Evolutionary conservation across 2,329 filamentous ascomycete genomes (phyloP).

Genomic region (Penicillium aurantiogriseum): DNA sequence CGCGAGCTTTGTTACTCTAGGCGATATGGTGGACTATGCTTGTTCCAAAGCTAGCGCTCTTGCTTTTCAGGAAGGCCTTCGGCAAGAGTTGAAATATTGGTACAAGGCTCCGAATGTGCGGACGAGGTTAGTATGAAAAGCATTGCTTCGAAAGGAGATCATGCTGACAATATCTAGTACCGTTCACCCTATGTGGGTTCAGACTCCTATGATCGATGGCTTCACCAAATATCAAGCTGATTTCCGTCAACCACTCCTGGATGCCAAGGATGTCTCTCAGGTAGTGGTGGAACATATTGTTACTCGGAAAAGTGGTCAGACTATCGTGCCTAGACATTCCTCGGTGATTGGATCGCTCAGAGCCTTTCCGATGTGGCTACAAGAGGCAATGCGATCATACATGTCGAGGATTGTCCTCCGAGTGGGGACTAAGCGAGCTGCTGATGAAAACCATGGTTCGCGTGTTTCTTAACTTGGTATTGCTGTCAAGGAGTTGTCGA

Average conservation of each 20-base stretch:
- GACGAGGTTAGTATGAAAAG: slow-evolving; percentile 22
- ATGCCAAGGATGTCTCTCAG: slow-evolving; percentile 37
- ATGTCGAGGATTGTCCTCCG: slow-evolving; percentile 3
- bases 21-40: slow-evolving; percentile 50
- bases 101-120: slow-evolving; percentile 31
- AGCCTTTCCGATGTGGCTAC: slow-evolving; percentile 6
- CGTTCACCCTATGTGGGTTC: slow-evolving; percentile 23
- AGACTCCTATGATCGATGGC: slow-evolving; percentile 43
- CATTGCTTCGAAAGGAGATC: neutral
- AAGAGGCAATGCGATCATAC: slow-evolving; percentile 5
- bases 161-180: slow-evolving; percentile 12
- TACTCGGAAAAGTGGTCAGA: slow-evolving; percentile 44
- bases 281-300: slow-evolving; percentile 48
- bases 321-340: slow-evolving; percentile 40
- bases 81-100: slow-evolving; percentile 30
- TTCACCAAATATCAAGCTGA: slow-evolving; percentile 13
- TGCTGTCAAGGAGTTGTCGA: neutral
- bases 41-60: slow-evolving; percentile 50
- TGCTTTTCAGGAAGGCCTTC: slow-evolving; percentile 49
- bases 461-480: neutral
- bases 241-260: slow-evolving; percentile 22
- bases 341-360: neutral
- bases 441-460: neutral
- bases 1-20: slow-evolving; percentile 46
- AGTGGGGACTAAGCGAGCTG: neutral